Base-by-base conservation (phyloP, 2,329 filamentous ascomycete species). In the Seiridium unicorne region DNA sequence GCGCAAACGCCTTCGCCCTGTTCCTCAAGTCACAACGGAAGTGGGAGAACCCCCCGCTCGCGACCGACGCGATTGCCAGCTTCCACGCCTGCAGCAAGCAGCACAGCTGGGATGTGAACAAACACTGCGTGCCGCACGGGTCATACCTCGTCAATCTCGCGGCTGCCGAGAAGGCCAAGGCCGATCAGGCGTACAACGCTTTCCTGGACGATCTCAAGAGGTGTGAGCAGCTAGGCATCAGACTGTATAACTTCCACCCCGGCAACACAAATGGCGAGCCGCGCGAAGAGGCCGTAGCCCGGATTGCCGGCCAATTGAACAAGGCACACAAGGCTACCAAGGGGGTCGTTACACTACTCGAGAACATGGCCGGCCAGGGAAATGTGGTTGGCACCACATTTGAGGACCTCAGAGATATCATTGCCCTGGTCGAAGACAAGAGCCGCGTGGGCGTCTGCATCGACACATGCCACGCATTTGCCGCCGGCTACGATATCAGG, bases 1-100 rank as follows among this genome's bases (percentile, higher is more conserved):
- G 93, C 57, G 93, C 90, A 63, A 99, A 98, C 72, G 87, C 93
- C 8, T 96, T 98, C 68, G 95, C 95, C 3, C 81, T 98, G 26
- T 99, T 99, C 77, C 83, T 99, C 67, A 98, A 98, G 73, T 96
- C 92, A 0, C 95, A 99, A 74, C 88, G 93, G 59, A 98, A 97
- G 79, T 99, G 95, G 95, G 83, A 85, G 35, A 96, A 90, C 69
- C 92, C 93, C 7, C 85, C 91, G 0, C 81, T 99, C 4, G 82
- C 89, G 34, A 76, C 86, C 44, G 87, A 90, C 34, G 85, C 89
- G 57, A 82, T 84, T 55, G 81, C 86, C 47, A 82, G 86, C 44
- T 99, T 98, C 77, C 84, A 84, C 59, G 81, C 82, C 48, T 78
- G 86, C 38, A 91, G 92, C 70, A 80, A 84, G 55, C 78, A 53